phyloP scores from a whole-genome alignment of 1,284 basidiomycete species.

The Takashimella tepidaria region DNA sequence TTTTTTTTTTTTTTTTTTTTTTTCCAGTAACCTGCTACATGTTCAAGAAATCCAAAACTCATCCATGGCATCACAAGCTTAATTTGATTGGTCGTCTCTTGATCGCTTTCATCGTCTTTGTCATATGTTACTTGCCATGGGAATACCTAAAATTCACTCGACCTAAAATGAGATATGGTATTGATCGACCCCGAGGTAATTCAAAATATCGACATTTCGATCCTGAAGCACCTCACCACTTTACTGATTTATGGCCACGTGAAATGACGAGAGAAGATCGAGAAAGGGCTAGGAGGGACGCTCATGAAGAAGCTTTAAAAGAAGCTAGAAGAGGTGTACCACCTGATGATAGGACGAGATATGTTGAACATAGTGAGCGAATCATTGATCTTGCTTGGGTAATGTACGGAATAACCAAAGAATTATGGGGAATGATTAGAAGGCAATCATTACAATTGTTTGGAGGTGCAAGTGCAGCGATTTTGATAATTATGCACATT shows the following conservation, averaged over 20 bases:
- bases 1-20: too few species aligned
- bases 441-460: conserved; percentile 29
- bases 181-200: background rate
- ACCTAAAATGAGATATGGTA: background rate
- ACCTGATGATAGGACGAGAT: background rate
- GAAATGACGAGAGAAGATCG: background rate
- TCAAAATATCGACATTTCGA: background rate
- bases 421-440: conserved; percentile 12
- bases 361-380: background rate
- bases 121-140: conserved; percentile 6
- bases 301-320: background rate
- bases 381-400: conserved; percentile 15
- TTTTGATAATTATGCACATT: conserved; percentile 22
- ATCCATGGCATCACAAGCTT: conserved; percentile 2
- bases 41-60: background rate
- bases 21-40: background rate
- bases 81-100: background rate
- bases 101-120: background rate
- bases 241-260: background rate
- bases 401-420: conserved; percentile 21
- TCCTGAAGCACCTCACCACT: background rate
- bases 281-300: background rate
- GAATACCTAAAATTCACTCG: background rate
- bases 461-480: conserved; percentile 18
- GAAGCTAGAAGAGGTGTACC: background rate